Percentiles rank a stretch among this genome's conserved stretches.
Conservation (phyloP, 1,284 basidiomycete genomes). For the Irpex lacteus region DNA sequence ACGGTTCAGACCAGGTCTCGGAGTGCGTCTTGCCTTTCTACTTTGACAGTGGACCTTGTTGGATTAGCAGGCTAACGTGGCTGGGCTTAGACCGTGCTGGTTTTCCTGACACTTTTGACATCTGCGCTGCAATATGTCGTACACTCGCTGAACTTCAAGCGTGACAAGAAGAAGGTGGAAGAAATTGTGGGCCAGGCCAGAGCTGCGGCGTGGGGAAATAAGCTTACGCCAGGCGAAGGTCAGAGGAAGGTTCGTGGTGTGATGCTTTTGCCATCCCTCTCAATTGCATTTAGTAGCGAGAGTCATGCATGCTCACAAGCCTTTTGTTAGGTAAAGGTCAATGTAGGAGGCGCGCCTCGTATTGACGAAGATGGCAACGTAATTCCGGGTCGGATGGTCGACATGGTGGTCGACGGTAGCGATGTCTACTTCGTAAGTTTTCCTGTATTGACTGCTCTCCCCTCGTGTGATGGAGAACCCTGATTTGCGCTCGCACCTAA, state of each 20-base stretch:
- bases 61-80: constrained; percentile 13
- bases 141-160: constrained; percentile 72
- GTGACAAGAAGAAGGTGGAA: constrained; percentile 70
- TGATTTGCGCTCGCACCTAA: neutral
- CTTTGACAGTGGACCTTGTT: neutral
- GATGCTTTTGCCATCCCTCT: constrained; percentile 14
- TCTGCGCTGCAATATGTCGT: constrained; percentile 79
- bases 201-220: constrained; percentile 73
- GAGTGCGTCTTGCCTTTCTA: constrained; percentile 40
- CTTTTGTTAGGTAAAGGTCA: constrained; percentile 59
- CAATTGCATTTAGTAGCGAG: constrained; percentile 2
- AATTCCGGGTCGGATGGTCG: constrained; percentile 51
- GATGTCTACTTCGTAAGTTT: constrained; percentile 69
- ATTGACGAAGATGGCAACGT: constrained; percentile 55
- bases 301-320: neutral
- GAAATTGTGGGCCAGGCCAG: constrained; percentile 63
- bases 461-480: neutral
- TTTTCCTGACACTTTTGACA: constrained; percentile 74
- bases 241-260: constrained; percentile 54
- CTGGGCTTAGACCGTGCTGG: constrained; percentile 56
- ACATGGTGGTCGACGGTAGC: constrained; percentile 75
- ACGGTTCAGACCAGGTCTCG: constrained; percentile 87
- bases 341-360: constrained; percentile 52
- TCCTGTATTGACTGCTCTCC: neutral
- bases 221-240: constrained; percentile 54